Conservation (phyloP, 768 basidiomycete genomes). For the Podaxis carcinomalis region DNA sequence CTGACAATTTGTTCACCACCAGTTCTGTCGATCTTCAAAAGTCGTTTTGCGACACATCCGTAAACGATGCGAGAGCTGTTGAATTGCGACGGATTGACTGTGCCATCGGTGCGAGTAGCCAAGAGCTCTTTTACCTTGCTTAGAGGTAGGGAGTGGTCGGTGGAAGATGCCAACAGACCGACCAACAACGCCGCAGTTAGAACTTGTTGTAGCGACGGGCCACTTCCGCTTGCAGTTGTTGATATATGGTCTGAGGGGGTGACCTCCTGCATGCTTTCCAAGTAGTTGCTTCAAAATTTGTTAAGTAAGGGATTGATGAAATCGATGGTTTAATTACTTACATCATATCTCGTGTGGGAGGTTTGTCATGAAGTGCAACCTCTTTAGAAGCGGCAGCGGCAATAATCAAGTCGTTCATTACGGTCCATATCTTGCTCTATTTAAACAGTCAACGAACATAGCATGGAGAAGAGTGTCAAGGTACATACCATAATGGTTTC, state of each 20-base stretch:
- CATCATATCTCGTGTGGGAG: slow-evolving; percentile 57
- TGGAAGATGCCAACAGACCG: slow-evolving; percentile 48
- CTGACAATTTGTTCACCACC: slow-evolving; percentile 71
- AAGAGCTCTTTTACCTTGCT: slow-evolving; percentile 60
- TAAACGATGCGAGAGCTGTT: slow-evolving; percentile 55
- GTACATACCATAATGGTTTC: slow-evolving; percentile 59
- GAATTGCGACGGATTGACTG: slow-evolving; percentile 31
- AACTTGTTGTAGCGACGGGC: slow-evolving; percentile 63
- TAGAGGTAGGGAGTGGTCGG: slow-evolving; percentile 54
- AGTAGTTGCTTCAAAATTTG: not conserved
- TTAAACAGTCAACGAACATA: not conserved
- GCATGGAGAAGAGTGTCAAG: not conserved
- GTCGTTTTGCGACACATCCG: slow-evolving; percentile 75
- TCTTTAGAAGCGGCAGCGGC: slow-evolving; percentile 26
- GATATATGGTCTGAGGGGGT: slow-evolving; percentile 48
- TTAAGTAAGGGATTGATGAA: not conserved
- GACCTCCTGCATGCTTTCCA: slow-evolving; percentile 21
- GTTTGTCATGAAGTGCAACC: slow-evolving; percentile 29
- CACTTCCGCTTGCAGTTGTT: slow-evolving; percentile 22
- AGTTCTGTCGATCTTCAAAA: slow-evolving; percentile 73
- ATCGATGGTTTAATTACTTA: slow-evolving; percentile 24
- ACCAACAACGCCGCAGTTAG: slow-evolving; percentile 66
- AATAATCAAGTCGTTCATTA: slow-evolving; percentile 60
- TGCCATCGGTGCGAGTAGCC: slow-evolving; percentile 34
- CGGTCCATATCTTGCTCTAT: slow-evolving; percentile 67